Base-by-base conservation (phyloP, 2,329 filamentous ascomycete genomes). In the Pseudopithomyces chartarum region DNA sequence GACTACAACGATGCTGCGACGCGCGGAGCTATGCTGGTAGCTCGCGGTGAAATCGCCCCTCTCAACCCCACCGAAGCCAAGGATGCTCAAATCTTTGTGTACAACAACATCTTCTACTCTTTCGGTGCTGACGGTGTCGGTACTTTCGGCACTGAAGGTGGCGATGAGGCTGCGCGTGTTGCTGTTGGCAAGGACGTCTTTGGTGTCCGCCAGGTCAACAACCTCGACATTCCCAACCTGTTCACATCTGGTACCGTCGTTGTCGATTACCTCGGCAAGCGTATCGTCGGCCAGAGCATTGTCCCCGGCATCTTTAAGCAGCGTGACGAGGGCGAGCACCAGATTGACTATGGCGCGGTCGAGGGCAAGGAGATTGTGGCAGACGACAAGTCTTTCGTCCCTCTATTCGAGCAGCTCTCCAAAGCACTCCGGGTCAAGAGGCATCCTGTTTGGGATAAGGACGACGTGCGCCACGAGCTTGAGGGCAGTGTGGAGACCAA, bases 81-180 rank as follows among this genome's bases (percentile, higher is more conserved):
- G 64, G 94, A 99, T 75, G 95, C 95, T 3, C 95, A 99, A 76
- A 99, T 99, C 63, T 99, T 97, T 70, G 94, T 99, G 22, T 97
- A 98, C 82, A 98, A 98, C 83, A 99, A 99, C 78, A 92, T 99
- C 65, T 99, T 99, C 82, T 99, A 97, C 82, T 98, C 95, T 0
- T 98, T 97, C 67, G 95, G 95, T 60, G 94, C 95, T 43, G 95
- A 99, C 75, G 96, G 95, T 51, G 95, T 98, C 44, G 94, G 95
- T 42, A 99, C 95, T 15, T 99, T 99, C 76, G 93, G 92, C 11
- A 93, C 90, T 2, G 95, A 99, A 79, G 95, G 95, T 64, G 95
- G 95, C 19, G 94, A 99, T 64, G 95, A 99, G 79, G 95, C 95
- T 63, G 95, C 95, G 13, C 87, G 94, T 57, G 92, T 98, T 55